Conservation (phyloP, 495 filamentous ascomycete species). For the Staphylotrichum longicolle region DNA sequence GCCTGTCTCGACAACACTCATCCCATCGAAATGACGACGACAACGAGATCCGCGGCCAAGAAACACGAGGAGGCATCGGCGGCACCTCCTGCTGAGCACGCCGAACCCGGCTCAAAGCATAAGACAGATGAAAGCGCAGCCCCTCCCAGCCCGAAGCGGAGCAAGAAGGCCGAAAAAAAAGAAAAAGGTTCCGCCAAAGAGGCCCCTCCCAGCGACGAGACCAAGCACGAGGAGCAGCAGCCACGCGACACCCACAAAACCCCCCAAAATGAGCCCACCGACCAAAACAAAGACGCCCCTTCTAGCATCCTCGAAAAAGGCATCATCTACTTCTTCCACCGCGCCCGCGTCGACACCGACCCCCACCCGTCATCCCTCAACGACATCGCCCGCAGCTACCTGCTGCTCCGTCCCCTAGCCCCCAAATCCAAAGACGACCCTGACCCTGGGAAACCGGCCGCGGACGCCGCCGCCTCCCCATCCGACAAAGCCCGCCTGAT, state of each 20-base stretch:
- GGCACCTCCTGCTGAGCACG: constrained; percentile 19
- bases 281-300: constrained; percentile 43
- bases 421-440: constrained; percentile 47
- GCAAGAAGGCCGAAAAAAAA: constrained; percentile 12
- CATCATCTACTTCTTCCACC: constrained; percentile 91
- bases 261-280: constrained; percentile 20
- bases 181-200: constrained; percentile 15
- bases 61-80: constrained; percentile 9
- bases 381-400: constrained; percentile 77
- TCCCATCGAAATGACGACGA: constrained; percentile 18
- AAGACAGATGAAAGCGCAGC: constrained; percentile 16
- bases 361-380: constrained; percentile 64
- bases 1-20: too few relatives aligned
- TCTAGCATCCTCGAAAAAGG: constrained; percentile 88
- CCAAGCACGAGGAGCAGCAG: constrained; percentile 11
- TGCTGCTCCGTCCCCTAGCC: constrained; percentile 74
- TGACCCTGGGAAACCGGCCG: constrained; percentile 47
- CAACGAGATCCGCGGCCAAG: constrained; percentile 26
- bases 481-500: constrained; percentile 69
- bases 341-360: constrained; percentile 66
- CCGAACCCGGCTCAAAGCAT: constrained; percentile 28
- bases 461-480: constrained; percentile 59
- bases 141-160: constrained; percentile 22
- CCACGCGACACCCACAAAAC: constrained; percentile 1
- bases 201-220: not conserved